These are phyloP conservation scores for Malassezia restricta DNA, from an alignment of 1,284 basidiomycete species.

Conservation along the genomic window DNA sequence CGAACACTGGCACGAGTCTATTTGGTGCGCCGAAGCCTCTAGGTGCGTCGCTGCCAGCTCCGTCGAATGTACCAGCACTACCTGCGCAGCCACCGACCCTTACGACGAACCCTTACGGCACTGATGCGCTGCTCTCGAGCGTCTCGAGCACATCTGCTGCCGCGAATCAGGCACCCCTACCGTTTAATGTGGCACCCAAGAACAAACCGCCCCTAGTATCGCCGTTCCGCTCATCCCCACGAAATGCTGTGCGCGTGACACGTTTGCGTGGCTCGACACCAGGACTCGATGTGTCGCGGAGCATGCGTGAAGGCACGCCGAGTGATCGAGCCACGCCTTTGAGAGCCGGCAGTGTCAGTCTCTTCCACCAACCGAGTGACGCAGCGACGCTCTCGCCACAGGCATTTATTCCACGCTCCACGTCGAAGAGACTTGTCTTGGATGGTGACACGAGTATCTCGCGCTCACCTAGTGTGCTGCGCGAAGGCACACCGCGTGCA, in stretches of 20 bases:
- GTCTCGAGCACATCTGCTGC: slow-evolving; percentile 26
- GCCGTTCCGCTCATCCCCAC: slow-evolving; percentile 48
- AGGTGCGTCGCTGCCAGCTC: slow-evolving; percentile 12
- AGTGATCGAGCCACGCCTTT: slow-evolving; percentile 21
- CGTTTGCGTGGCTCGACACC: slow-evolving; percentile 41
- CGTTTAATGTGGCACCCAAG: slow-evolving; percentile 46
- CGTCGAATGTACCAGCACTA: background rate
- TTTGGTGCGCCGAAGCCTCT: slow-evolving; percentile 17
- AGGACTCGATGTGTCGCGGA: slow-evolving; percentile 20
- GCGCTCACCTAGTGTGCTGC: slow-evolving; percentile 19
- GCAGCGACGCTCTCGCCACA: slow-evolving; percentile 46
- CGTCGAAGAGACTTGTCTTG: slow-evolving; percentile 86
- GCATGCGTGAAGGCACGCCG: slow-evolving; percentile 39
- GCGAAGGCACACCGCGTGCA: slow-evolving; percentile 4
- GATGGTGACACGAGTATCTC: slow-evolving; percentile 49
- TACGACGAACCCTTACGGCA: slow-evolving; percentile 72
- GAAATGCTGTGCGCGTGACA: slow-evolving; percentile 34
- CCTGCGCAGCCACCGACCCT: slow-evolving; percentile 49
- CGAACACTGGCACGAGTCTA: slow-evolving; percentile 18
- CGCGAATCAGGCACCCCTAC: slow-evolving; percentile 25
- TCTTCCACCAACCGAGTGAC: slow-evolving; percentile 53
- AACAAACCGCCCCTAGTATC: slow-evolving; percentile 49
- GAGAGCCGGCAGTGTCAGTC: slow-evolving; percentile 36
- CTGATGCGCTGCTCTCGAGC: slow-evolving; percentile 54
- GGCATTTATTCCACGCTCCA: slow-evolving; percentile 61